Evolutionary conservation across 2,329 filamentous ascomycete species (phyloP), one percentile per base, ranked within the genome.

Genomic region (Leptosphaerulina australis): DNA sequence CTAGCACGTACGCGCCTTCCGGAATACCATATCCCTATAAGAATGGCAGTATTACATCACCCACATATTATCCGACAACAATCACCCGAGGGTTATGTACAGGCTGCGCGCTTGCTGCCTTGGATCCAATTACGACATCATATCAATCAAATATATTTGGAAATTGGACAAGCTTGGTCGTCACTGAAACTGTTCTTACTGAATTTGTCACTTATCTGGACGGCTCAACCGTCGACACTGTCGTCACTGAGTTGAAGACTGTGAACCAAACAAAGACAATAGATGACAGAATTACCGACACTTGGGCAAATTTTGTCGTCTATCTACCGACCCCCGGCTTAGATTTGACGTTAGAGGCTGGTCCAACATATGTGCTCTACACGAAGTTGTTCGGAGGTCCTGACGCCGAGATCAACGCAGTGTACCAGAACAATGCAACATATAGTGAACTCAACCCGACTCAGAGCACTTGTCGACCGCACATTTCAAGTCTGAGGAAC

Each of bases 311-410:
- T 2, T 70, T 71, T 28, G 56, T 44, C 1, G 44, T 67, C 18
- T 51, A 51, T 18, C 26, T 52, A 9, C 59, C 63, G 2, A 58
- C 62, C 3, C 45, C 44, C 24, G 65, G 48, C 28, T 48, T 54
- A 21, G 44, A 43, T 8, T 11, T 58, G 3, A 50, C 47, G 12
- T 50, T 68, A 17, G 48, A 59, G 9, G 62, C 60, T 17, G 68
- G 67, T 1, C 63, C 66, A 5, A 69, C 65, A 1, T 72, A 70
- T 45, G 55, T 72, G 1, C 58, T 67, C 7, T 72, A 70, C 44
- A 60, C 62, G 11, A 44, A 56, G 14, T 26, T 72, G 2, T 57
- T 39, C 8, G 69, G 68, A 20, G 69, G 58, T 10, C 37, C 59
- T 8, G 59, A 68, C 22, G 17, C 39, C 4, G 37, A 44, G 22